These are phyloP conservation scores for Protea cynaroides DNA, from an alignment of 164 flowering plant genomes.

Conservation along the genomic window DNA sequence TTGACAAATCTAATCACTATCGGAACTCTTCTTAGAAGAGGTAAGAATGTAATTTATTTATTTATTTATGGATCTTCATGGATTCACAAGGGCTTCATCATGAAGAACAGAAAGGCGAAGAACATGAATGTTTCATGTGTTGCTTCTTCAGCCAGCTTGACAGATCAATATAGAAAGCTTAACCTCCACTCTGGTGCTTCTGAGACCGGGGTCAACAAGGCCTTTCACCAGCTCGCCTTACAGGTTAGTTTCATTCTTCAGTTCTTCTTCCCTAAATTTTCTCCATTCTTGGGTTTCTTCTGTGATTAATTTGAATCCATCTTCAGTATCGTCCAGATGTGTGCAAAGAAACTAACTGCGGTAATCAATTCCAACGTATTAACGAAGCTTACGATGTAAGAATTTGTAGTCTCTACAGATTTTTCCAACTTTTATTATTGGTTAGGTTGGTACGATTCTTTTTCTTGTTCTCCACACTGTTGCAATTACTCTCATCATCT, in stretches of 20 bases:
- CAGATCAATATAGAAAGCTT: conserved; percentile 61
- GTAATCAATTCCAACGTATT: conserved; percentile 65
- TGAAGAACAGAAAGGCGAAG: not conserved
- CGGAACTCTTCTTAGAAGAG: no score
- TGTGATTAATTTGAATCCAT: not conserved
- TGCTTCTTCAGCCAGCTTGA: conserved; percentile 6
- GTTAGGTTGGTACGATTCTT: not conserved
- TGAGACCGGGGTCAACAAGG: conserved; percentile 78
- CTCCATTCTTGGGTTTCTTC: not conserved
- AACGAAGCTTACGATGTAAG: conserved; percentile 89
- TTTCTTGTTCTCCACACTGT: no score
- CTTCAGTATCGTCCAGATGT: conserved; percentile 98
- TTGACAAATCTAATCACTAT: no score
- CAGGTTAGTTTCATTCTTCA: conserved; percentile 31
- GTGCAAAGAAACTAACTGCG: conserved; percentile 76
- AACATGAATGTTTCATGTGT: not conserved
- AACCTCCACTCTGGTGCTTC: conserved; percentile 67
- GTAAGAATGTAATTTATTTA: no score
- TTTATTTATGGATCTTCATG: not conserved
- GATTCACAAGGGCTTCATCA: not conserved
- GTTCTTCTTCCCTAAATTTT: not conserved
- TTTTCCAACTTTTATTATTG: no score
- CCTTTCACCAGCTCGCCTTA: conserved; percentile 75
- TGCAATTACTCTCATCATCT: no score
- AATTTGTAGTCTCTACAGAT: no score